phyloP scores from a whole-genome alignment of 176 grass and related monocot species.

The Secale cereale region DNA sequence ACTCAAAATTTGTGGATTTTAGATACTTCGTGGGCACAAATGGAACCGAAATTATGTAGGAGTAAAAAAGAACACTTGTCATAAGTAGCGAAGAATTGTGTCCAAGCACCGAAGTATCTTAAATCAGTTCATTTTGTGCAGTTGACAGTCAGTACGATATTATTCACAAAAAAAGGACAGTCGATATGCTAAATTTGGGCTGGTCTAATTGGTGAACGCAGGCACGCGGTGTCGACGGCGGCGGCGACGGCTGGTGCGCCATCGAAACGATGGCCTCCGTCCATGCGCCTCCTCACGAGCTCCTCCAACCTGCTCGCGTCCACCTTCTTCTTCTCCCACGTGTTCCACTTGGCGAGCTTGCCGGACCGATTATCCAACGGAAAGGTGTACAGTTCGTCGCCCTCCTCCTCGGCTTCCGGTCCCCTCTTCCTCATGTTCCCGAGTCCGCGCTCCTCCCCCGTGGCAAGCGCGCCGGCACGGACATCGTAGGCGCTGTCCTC shows the following conservation, averaged over 20 bases:
- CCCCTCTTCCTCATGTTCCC: neutral
- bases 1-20: too few relatives aligned
- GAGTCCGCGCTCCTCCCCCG: neutral
- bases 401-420: neutral
- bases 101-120: too few relatives aligned
- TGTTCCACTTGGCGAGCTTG: neutral
- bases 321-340: neutral
- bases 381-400: constrained; percentile 4
- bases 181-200: too few relatives aligned
- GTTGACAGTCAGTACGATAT: too few relatives aligned
- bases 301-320: neutral
- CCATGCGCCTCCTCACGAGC: neutral
- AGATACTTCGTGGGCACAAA: too few relatives aligned
- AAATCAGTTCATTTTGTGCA: too few relatives aligned
- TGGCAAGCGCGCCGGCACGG: neutral
- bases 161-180: too few relatives aligned
- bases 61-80: too few relatives aligned
- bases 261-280: neutral
- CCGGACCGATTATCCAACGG: neutral
- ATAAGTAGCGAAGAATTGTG: too few relatives aligned
- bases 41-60: too few relatives aligned
- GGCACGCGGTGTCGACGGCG: neutral
- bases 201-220: neutral
- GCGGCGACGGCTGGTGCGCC: neutral
- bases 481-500: neutral